These are phyloP conservation scores for Melanopsichium pennsylvanicum DNA, from an alignment of 1,284 basidiomycete species.

Conservation along the genomic window DNA sequence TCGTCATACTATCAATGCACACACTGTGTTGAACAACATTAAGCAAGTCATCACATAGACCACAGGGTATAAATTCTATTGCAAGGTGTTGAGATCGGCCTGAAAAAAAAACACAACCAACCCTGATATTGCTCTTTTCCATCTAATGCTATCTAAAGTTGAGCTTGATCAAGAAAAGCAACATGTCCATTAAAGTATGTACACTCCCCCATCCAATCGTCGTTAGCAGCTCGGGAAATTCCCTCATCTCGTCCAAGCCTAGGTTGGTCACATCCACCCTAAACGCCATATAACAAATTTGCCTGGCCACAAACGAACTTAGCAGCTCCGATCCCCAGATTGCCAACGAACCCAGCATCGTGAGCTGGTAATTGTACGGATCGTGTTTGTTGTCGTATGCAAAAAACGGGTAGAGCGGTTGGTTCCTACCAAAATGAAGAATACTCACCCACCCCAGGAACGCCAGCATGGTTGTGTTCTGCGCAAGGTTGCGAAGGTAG, in stretches of 20 bases:
- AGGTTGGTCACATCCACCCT: constrained; percentile 69
- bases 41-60: too few relatives aligned
- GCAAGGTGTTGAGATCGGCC: too few relatives aligned
- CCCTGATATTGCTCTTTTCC: too few relatives aligned
- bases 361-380: constrained; percentile 71
- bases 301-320: constrained; percentile 68
- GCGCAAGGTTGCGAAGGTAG: constrained; percentile 71
- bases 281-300: constrained; percentile 68
- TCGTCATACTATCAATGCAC: too few relatives aligned
- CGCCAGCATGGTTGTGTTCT: constrained; percentile 69
- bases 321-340: constrained; percentile 71
- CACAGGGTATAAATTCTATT: too few relatives aligned
- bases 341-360: constrained; percentile 69
- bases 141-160: constrained; percentile 50
- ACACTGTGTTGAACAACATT: too few relatives aligned
- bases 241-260: constrained; percentile 70
- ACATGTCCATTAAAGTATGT: constrained; percentile 71
- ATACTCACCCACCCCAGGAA: constrained; percentile 69
- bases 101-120: too few relatives aligned
- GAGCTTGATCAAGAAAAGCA: constrained; percentile 68
- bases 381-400: constrained; percentile 69
- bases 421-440: constrained; percentile 71
- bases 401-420: constrained; percentile 71
- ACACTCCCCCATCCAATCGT: constrained; percentile 69
- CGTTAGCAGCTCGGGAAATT: constrained; percentile 68